These are phyloP conservation scores for Carex arenaria DNA, from an alignment of 202 grass and related monocot genomes.

Conservation along the genomic window DNA sequence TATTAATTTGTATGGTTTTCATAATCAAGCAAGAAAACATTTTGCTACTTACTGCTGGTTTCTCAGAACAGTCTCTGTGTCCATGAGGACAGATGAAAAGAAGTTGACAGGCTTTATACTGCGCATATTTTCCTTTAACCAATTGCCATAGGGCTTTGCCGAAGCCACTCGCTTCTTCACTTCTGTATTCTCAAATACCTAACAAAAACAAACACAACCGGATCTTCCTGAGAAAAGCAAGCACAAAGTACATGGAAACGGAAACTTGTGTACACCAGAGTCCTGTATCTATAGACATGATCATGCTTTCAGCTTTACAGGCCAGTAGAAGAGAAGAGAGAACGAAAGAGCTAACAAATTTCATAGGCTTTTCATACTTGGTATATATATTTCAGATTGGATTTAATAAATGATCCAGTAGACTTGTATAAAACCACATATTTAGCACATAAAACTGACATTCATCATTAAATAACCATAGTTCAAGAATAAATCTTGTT, in stretches of 20 bases:
- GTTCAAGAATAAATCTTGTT: background rate
- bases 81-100: slow-evolving; percentile 74
- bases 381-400: background rate
- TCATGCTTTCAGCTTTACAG: background rate
- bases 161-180: slow-evolving; percentile 84
- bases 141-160: slow-evolving; percentile 61
- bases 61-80: slow-evolving; percentile 74
- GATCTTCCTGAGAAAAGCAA: background rate
- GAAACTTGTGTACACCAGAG: background rate
- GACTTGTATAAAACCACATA: background rate
- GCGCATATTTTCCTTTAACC: slow-evolving; percentile 75
- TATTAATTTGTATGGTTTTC: background rate
- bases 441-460: background rate
- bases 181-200: slow-evolving; percentile 98
- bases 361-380: background rate
- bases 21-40: slow-evolving; percentile 18
- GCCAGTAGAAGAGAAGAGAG: background rate
- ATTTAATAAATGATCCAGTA: background rate
- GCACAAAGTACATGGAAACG: background rate
- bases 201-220: background rate
- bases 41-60: slow-evolving; percentile 87
- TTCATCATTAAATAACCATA: background rate
- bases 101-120: slow-evolving; percentile 95
- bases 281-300: background rate
- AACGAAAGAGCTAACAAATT: background rate